These are phyloP conservation scores for Scheffersomyces segobiensis DNA, from an alignment of 1,139 yeast species.

Conservation along the genomic window DNA sequence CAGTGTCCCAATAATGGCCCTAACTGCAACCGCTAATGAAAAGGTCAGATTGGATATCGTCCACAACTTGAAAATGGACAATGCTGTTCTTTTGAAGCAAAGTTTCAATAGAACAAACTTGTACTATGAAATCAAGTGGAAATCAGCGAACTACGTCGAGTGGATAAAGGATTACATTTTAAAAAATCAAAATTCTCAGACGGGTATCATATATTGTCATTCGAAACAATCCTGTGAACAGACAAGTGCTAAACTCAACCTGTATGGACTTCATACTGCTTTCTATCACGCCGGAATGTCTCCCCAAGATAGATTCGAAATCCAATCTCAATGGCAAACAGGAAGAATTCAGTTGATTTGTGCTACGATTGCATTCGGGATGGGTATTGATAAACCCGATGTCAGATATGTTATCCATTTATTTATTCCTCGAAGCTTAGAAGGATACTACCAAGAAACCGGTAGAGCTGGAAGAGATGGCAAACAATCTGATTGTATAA, in stretches of 20 bases:
- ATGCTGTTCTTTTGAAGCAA: conserved; percentile 61
- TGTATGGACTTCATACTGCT: conserved; percentile 64
- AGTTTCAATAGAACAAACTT: conserved; percentile 91
- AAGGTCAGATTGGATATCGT: conserved; percentile 86
- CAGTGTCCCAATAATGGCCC: conserved; percentile 86
- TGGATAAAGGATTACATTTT: conserved; percentile 62
- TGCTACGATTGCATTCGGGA: conserved; percentile 97
- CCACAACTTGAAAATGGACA: conserved; percentile 61
- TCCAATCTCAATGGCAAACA: conserved; percentile 83
- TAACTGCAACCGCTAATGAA: conserved; percentile 97
- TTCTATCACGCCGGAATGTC: conserved; percentile 95
- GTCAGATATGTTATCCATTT: conserved; percentile 89
- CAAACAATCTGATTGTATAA: conserved; percentile 70
- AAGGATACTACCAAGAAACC: conserved; percentile 96
- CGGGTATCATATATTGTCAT: conserved; percentile 94
- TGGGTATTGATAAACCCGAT: conserved; percentile 98
- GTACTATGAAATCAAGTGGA: conserved; percentile 72
- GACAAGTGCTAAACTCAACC: conserved; percentile 61
- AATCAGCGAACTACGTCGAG: conserved; percentile 56
- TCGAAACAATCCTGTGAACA: conserved; percentile 88
- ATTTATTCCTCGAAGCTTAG: conserved; percentile 86
- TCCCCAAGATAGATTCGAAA: conserved; percentile 65
- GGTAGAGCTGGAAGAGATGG: conserved; percentile 99
- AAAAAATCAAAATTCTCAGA: conserved; percentile 52
- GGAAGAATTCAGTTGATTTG: conserved; percentile 76